Evolutionary conservation across 352 stramenopile genomes (phyloP).

Genomic region (Phytophthora tubulina): DNA sequence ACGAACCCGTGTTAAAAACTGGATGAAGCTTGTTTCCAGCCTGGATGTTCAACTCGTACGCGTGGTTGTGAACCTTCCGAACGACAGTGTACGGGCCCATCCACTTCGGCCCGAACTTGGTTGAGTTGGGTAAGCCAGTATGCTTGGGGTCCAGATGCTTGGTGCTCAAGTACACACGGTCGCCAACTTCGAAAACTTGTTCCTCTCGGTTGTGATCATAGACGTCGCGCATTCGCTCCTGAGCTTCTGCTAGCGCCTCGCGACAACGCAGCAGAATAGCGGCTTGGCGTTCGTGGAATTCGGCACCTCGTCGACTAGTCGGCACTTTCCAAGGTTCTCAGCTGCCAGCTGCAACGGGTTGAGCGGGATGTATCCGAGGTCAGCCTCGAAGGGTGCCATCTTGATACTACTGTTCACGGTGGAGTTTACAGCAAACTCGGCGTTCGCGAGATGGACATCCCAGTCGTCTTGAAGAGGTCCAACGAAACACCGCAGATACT

Average conservation of each 20-base stretch:
- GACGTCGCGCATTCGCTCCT: neutral
- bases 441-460: slow-evolving; percentile 1
- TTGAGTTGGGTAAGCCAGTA: too few species aligned
- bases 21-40: too few species aligned
- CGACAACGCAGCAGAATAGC: neutral
- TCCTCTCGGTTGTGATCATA: too few species aligned
- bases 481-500: slow-evolving; percentile 8
- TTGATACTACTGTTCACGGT: neutral
- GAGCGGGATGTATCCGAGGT: neutral
- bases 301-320: neutral
- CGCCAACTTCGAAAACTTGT: too few species aligned
- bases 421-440: slow-evolving; percentile 4
- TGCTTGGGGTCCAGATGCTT: too few species aligned
- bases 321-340: neutral
- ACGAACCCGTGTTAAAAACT: too few species aligned
- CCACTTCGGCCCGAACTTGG: too few species aligned
- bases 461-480: slow-evolving; percentile 5
- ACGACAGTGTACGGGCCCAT: too few species aligned
- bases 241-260: neutral
- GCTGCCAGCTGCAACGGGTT: neutral
- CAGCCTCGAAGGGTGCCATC: slow-evolving; percentile 1
- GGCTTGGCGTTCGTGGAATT: neutral
- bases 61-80: too few species aligned
- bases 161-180: too few species aligned
- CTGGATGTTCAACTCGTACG: too few species aligned